Percentiles rank a stretch among this genome's conserved stretches.
These are phyloP conservation scores for Apiotrichum sp. DNA, from an alignment of 1,284 basidiomycete species.

Conservation along the genomic window DNA sequence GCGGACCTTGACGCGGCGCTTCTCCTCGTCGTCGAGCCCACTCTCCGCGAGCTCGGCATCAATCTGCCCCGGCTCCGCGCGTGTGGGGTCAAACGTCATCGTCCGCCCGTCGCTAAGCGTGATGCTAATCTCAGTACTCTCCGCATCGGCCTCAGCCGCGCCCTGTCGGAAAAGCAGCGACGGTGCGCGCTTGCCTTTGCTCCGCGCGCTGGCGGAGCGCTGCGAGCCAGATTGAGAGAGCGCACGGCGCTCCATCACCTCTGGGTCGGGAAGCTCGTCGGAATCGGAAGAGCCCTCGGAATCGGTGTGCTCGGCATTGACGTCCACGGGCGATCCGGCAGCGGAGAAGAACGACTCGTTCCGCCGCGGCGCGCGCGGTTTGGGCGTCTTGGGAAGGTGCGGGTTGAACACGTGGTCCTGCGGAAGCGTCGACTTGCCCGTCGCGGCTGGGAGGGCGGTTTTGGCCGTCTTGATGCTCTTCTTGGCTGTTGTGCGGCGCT, in stretches of 20 bases:
- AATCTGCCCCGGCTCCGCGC: slow-evolving; percentile 26
- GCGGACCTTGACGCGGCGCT: slow-evolving; percentile 6
- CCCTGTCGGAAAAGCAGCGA: slow-evolving; percentile 36
- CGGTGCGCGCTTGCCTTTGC: not conserved
- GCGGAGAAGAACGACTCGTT: slow-evolving; percentile 33
- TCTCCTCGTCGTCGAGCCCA: slow-evolving; percentile 28
- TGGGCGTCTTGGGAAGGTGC: slow-evolving; percentile 35
- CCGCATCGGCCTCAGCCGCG: not conserved
- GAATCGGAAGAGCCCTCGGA: slow-evolving; percentile 18
- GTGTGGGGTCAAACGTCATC: slow-evolving; percentile 34
- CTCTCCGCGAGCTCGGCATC: slow-evolving; percentile 33
- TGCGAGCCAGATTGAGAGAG: slow-evolving; percentile 22
- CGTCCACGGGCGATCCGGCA: slow-evolving; percentile 27
- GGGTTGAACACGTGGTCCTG: slow-evolving; percentile 43
- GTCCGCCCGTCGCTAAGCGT: slow-evolving; percentile 30
- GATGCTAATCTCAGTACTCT: slow-evolving; percentile 14
- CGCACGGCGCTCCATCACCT: slow-evolving; percentile 26
- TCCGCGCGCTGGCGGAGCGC: slow-evolving; percentile 6
- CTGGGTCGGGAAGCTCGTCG: slow-evolving; percentile 40
- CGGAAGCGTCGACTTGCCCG: slow-evolving; percentile 24
- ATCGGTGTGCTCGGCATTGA: slow-evolving; percentile 8
- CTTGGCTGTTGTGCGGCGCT: slow-evolving; percentile 5
- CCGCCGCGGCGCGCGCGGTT: slow-evolving; percentile 24
- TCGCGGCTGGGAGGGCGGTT: slow-evolving; percentile 8
- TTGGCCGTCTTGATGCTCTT: not conserved